phyloP scores from a whole-genome alignment of 768 basidiomycete genomes.

The Mycena galericulata region DNA sequence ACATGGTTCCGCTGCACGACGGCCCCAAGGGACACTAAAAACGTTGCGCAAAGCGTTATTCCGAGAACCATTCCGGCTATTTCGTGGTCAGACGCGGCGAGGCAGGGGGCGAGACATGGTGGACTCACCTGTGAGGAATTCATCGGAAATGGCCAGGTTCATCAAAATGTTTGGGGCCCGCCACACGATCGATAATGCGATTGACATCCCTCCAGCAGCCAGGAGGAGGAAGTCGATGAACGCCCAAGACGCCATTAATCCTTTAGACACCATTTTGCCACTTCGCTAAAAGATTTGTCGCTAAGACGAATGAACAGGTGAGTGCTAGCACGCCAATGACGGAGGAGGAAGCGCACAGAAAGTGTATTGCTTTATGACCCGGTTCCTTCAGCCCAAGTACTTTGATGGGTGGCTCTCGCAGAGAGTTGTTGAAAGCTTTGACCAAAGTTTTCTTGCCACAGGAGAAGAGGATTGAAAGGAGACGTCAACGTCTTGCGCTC shows the following conservation, averaged over 20 bases:
- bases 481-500: slow-evolving; percentile 77
- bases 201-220: slow-evolving; percentile 71
- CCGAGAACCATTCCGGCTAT: slow-evolving; percentile 81
- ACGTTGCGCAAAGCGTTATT: slow-evolving; percentile 73
- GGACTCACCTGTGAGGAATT: slow-evolving; percentile 70
- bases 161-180: slow-evolving; percentile 73
- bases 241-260: slow-evolving; percentile 77
- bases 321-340: slow-evolving; percentile 22
- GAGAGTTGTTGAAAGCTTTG: slow-evolving; percentile 54
- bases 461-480: slow-evolving; percentile 52
- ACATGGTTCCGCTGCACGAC: slow-evolving; percentile 78
- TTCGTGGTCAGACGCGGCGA: slow-evolving; percentile 6
- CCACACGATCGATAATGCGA: slow-evolving; percentile 81
- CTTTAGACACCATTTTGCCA: slow-evolving; percentile 76
- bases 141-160: slow-evolving; percentile 73
- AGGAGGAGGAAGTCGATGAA: slow-evolving; percentile 79
- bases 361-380: slow-evolving; percentile 26
- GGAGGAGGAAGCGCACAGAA: slow-evolving; percentile 27
- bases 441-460: slow-evolving; percentile 41
- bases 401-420: slow-evolving; percentile 57
- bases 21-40: slow-evolving; percentile 76
- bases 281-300: slow-evolving; percentile 25
- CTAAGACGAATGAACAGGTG: slow-evolving; percentile 19
- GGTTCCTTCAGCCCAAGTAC: slow-evolving; percentile 37
- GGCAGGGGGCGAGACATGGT: background rate